Evolutionary conservation across 306 rosid species (phyloP), one percentile per base, ranked within the genome.

Genomic region (Prunus campanulata): DNA sequence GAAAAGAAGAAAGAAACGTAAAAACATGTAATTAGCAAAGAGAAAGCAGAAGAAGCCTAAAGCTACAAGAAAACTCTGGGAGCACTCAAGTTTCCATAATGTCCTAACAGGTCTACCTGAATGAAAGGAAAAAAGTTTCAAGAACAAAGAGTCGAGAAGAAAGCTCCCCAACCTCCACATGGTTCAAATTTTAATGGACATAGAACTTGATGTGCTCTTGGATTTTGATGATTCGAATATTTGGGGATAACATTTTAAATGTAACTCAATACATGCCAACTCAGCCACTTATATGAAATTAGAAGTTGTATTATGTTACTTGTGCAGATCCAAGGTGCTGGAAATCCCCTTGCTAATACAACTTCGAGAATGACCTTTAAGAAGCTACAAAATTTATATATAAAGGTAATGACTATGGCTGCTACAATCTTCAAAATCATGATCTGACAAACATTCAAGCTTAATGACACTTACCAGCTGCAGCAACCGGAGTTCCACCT

Each of bases 381-480:
- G 3, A 66, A 42, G 70, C 0, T 7, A n/a, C 8, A 10, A 20
- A 7, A 56, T 56, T 8, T 56, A 56, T 52, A 61, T 61, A n/a
- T 16, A 35, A 39, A 64, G 68, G 47, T 64, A 32, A 30, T 32
- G 20, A 13, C 25, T 51, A 70, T 79, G 44, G 76, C 76, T 30
- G 68, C 19, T 57, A 49, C n/a, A 66, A 30, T 20, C 35, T 68
- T 63, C 32, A 8, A 73, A 44, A 35, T 62, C 71, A 18, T 20
- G 46, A 74, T 65, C 42, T 63, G 69, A 16, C 64, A 42, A 52
- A 68, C 47, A 69, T 60, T 59, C 51, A 78, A 75, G 71, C 70
- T 69, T 61, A 75, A 65, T 44, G 65, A 80, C 50, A 74, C 87
- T 64, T 84, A 85, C 90, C 93, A 70, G 89, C 78, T 57, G 67